Evolutionary conservation across 495 filamentous ascomycete species (phyloP).

Genomic region (Aspergillus coremiiformis): DNA sequence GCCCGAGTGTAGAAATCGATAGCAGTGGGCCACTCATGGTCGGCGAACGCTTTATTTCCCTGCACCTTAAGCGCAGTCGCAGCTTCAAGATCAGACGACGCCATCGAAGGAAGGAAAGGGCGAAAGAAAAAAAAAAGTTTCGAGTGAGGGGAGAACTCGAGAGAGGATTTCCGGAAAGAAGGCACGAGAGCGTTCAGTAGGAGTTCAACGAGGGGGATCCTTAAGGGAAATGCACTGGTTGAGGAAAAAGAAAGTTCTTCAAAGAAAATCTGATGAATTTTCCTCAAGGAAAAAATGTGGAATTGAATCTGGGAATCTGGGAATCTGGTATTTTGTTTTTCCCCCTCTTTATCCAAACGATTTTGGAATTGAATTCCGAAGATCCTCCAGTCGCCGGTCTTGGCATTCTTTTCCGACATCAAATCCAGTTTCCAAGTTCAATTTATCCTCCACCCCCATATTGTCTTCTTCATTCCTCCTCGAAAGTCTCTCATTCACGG

Average conservation of each 20-base stretch:
- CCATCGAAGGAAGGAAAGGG: constrained; percentile 28
- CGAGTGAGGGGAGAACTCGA: constrained; percentile 2
- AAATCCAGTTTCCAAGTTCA: background rate
- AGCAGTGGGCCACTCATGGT: constrained; percentile 80
- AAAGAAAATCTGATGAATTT: background rate
- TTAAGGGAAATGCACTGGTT: background rate
- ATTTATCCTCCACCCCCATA: background rate
- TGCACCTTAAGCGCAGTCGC: constrained; percentile 82
- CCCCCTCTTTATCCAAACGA: background rate
- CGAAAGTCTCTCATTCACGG: background rate
- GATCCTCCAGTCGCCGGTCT: constrained; percentile 12
- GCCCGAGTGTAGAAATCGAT: constrained; percentile 84
- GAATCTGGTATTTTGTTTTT: background rate
- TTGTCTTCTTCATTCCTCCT: background rate
- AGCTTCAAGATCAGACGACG: constrained; percentile 50
- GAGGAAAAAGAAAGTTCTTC: background rate
- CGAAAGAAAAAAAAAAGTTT: constrained; percentile 12
- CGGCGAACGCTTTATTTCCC: constrained; percentile 86
- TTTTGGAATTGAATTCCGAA: background rate
- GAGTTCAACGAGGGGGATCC: background rate
- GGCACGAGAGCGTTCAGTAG: constrained; percentile 29
- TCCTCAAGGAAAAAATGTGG: background rate
- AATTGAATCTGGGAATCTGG: background rate
- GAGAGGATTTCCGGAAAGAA: constrained; percentile 17
- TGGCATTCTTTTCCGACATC: constrained; percentile 16